Base-by-base conservation (phyloP, 2,329 filamentous ascomycete genomes). In the Sporothrix curviconia region DNA sequence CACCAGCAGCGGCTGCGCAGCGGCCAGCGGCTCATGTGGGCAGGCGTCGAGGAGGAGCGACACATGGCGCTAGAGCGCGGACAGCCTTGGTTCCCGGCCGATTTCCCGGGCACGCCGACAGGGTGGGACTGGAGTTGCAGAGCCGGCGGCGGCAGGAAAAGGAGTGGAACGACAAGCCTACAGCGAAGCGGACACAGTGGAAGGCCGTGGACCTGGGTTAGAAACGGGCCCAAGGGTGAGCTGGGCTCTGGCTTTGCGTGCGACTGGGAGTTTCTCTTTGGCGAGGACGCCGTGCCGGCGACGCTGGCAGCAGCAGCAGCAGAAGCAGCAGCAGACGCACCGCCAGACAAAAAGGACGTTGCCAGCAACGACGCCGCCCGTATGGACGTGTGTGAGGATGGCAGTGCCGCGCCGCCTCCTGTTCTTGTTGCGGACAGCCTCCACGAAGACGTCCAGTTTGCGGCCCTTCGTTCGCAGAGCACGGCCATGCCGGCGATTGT, bases 11-110 rank as follows among this genome's bases (percentile, higher is more conserved):
- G 90, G 0, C 77, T 95, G 28, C 17, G 9, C 0, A 87, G 85
- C 0, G 87, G 85, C 1, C 95, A 90, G 59, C 60, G 56, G 6
- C 87, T 90, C 1, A 80, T 86, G 24, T 90, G 95, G 64, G 92
- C 89, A 1, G 92, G 94, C 0, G 66, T 96, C 32, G 79, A 89
- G 44, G 88, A 99, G 70, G 78, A 84, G 52, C 82, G 85, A 36
- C 92, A 97, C 68, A 78, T 95, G 22, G 76, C 84, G 1, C 95
- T 96, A 67, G 92, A 97, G 72, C 81, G 84, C 19, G 83, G 83
- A 0, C 73, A 80, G 37, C 84, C 90, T 1, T 95, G 88, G 82
- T 99, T 96, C 66, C 94, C 94, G 0, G 87, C 83, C 3, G 94
- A 99, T 69, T 89, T 83, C 61, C 85, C 89, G 0, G 89, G 86